Evolutionary conservation across 208 protist genomes (phyloP).

Genomic region (Trypanosoma scelopori): DNA sequence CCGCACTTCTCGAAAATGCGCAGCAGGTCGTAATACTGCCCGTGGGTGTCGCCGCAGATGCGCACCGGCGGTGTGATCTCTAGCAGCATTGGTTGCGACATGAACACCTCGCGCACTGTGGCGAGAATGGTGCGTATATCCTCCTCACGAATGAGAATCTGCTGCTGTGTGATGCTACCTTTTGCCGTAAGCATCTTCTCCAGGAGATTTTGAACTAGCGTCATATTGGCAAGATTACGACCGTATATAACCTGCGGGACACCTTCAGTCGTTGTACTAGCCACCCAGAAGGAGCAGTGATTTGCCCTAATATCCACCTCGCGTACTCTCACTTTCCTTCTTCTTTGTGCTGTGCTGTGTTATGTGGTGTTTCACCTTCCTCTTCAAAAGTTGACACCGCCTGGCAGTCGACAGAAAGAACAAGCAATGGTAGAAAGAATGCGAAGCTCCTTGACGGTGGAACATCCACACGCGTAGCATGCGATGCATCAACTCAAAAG

Average conservation of each 20-base stretch:
- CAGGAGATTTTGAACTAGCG: constrained; percentile 37
- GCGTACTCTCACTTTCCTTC: not conserved
- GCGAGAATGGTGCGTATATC: constrained; percentile 73
- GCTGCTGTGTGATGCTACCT: constrained; percentile 56
- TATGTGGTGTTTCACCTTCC: too few species aligned
- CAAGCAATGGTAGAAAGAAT: too few species aligned
- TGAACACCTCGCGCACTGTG: constrained; percentile 84
- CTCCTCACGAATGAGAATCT: constrained; percentile 77
- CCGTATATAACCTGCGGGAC: not conserved
- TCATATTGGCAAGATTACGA: constrained; percentile 25
- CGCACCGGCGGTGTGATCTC: constrained; percentile 87
- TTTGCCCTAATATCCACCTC: not conserved
- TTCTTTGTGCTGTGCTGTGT: too few species aligned
- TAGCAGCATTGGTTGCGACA: constrained; percentile 88
- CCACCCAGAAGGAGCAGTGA: not conserved
- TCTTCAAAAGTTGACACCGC: too few species aligned
- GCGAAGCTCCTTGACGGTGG: too few species aligned
- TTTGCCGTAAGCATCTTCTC: constrained; percentile 51
- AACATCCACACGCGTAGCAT: too few species aligned
- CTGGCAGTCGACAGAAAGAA: too few species aligned
- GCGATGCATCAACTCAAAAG: too few species aligned
- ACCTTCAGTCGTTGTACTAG: not conserved
- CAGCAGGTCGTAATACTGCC: constrained; percentile 99
- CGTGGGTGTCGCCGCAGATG: constrained; percentile 97
- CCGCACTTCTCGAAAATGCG: constrained; percentile 99